Conservation (phyloP, 2,329 filamentous ascomycete species). For the Parascedosporium putredinis region DNA sequence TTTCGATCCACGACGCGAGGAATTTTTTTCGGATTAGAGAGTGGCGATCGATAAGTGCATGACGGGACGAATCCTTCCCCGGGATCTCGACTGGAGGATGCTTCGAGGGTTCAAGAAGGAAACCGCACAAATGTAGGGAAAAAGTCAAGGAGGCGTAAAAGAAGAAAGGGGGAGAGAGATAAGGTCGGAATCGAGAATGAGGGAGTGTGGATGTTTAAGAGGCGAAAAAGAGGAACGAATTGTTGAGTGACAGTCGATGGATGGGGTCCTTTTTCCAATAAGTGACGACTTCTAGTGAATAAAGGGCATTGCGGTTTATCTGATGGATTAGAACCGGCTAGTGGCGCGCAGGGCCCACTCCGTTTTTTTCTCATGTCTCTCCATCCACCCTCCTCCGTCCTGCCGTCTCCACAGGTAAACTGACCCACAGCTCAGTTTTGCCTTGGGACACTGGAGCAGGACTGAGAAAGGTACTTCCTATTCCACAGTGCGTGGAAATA, state of each 20-base stretch:
- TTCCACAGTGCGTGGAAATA: too few species aligned
- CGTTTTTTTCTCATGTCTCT: neutral
- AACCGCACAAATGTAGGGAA: neutral
- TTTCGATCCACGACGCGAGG: neutral
- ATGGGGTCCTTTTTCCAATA: neutral
- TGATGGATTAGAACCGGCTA: constrained; percentile 2
- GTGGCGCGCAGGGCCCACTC: neutral
- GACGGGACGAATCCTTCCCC: neutral
- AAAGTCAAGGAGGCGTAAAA: neutral
- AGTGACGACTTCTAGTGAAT: neutral
- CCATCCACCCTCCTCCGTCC: too few species aligned
- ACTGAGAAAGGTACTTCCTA: too few species aligned
- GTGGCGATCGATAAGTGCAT: neutral
- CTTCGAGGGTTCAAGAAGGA: too few species aligned
- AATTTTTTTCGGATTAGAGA: neutral
- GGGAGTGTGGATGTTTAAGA: neutral
- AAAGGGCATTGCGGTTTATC: neutral
- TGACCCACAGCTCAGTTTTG: neutral
- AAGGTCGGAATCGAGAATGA: neutral
- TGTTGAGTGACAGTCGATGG: neutral
- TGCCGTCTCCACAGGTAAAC: too few species aligned
- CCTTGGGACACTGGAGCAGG: neutral
- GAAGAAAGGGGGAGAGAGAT: neutral
- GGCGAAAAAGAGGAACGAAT: neutral
- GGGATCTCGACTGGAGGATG: too few species aligned